Percentiles rank a stretch among this genome's conserved stretches.
Evolutionary conservation across 2,329 filamentous ascomycete species (phyloP).

Genomic region (Penicillium sp.): DNA sequence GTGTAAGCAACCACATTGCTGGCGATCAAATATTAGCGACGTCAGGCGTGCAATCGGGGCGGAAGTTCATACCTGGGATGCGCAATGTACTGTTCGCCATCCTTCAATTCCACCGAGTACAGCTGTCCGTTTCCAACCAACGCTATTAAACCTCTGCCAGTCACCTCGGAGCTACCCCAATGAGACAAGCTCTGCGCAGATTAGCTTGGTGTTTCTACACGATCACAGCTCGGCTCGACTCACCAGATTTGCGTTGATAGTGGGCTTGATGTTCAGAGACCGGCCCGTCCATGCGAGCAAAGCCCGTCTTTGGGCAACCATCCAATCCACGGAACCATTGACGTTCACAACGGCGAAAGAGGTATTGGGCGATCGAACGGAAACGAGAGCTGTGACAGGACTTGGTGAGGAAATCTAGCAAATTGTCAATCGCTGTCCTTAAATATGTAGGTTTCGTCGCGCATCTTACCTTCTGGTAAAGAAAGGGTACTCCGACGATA

Average conservation of each 20-base stretch:
- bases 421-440: constrained; percentile 10
- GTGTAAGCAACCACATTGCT: constrained; percentile 90
- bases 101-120: constrained; percentile 76
- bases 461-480: constrained; percentile 68
- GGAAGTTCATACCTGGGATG: constrained; percentile 62
- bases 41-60: neutral
- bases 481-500: constrained; percentile 81
- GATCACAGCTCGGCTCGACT: constrained; percentile 14
- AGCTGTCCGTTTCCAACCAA: constrained; percentile 84
- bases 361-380: constrained; percentile 79
- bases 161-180: constrained; percentile 88
- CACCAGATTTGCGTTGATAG: constrained; percentile 69
- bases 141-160: constrained; percentile 81
- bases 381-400: constrained; percentile 83
- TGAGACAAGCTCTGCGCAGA: constrained; percentile 64
- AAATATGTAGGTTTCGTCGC: neutral
- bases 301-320: constrained; percentile 80
- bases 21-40: constrained; percentile 6
- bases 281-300: constrained; percentile 97
- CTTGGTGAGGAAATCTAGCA: constrained; percentile 74
- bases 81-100: constrained; percentile 84
- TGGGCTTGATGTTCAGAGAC: constrained; percentile 71
- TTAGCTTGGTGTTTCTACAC: constrained; percentile 33
- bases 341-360: constrained; percentile 85
- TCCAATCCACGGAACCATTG: constrained; percentile 93